Conservation (phyloP, 148 eudicot genomes). For the Arctostaphylos glauca region DNA sequence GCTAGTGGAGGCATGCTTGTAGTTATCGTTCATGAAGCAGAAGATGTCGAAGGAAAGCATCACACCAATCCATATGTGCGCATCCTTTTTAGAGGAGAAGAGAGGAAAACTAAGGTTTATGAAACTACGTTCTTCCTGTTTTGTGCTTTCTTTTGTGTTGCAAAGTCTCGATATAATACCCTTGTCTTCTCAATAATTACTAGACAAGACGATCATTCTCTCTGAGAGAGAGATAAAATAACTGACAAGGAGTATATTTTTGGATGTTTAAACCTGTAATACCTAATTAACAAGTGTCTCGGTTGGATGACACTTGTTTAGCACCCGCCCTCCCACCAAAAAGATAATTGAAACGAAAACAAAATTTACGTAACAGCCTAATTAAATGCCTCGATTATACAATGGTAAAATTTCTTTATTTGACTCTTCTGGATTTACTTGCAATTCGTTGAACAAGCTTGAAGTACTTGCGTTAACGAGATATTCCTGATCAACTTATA, state of each 20-base stretch:
- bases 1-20: conserved; percentile 71
- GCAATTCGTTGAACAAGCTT: not conserved
- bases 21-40: conserved; percentile 69
- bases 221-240: not conserved
- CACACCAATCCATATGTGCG: conserved; percentile 84
- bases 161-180: not conserved
- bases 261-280: not conserved
- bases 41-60: conserved; percentile 89
- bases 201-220: not conserved
- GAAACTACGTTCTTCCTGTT: not conserved
- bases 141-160: not conserved
- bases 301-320: no score
- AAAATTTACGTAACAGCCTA: not conserved
- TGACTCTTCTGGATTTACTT: not conserved
- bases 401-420: not conserved
- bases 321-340: no score
- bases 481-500: no score
- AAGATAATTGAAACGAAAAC: no score
- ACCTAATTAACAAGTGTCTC: not conserved
- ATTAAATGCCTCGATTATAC: not conserved
- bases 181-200: not conserved
- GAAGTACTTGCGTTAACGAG: not conserved
- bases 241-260: not conserved
- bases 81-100: conserved; percentile 77
- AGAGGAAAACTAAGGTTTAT: conserved; percentile 80